phyloP scores from a whole-genome alignment of 1,139 yeast genomes.

The Spencermartinsiella ligniputridi region DNA sequence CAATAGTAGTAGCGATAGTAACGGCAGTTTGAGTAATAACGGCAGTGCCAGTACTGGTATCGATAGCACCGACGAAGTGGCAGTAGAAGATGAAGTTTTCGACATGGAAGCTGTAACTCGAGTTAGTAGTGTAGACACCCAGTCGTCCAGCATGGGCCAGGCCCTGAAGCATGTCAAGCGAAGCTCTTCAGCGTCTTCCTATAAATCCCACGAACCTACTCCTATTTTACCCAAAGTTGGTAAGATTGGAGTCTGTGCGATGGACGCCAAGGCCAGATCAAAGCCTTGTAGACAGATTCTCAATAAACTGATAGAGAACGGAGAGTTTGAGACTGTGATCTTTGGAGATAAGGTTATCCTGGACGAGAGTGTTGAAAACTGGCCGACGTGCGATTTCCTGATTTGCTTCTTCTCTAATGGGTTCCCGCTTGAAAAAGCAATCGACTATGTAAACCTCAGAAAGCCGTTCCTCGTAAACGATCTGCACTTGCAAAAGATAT shows the following conservation, averaged over 20 bases:
- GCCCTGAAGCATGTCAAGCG: constrained; percentile 7
- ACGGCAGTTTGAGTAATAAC: neutral
- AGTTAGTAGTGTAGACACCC: constrained; percentile 11
- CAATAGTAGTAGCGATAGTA: neutral
- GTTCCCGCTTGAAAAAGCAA: constrained; percentile 94
- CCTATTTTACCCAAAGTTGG: constrained; percentile 68
- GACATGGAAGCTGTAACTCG: constrained; percentile 15
- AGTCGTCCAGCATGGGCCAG: constrained; percentile 2
- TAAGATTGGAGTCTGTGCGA: constrained; percentile 96
- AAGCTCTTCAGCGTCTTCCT: constrained; percentile 14
- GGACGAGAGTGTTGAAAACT: constrained; percentile 86
- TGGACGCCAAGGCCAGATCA: constrained; percentile 94
- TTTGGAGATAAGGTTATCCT: constrained; percentile 97
- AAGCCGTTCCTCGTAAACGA: constrained; percentile 91
- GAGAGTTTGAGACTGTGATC: constrained; percentile 93
- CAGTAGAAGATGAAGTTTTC: constrained; percentile 4
- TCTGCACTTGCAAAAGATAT: constrained; percentile 79
- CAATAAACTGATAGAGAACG: constrained; percentile 82
- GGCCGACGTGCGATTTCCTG: constrained; percentile 98
- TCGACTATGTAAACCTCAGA: constrained; percentile 79
- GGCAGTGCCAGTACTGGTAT: neutral
- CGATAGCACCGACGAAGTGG: neutral
- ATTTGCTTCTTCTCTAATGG: constrained; percentile 94
- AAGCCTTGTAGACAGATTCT: constrained; percentile 93
- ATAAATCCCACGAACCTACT: constrained; percentile 6